A percentile compares a stretch with the other conserved stretches of the same genome.
These are phyloP conservation scores for Carex littledalei DNA, from an alignment of 176 grass and related monocot genomes.

Conservation along the genomic window DNA sequence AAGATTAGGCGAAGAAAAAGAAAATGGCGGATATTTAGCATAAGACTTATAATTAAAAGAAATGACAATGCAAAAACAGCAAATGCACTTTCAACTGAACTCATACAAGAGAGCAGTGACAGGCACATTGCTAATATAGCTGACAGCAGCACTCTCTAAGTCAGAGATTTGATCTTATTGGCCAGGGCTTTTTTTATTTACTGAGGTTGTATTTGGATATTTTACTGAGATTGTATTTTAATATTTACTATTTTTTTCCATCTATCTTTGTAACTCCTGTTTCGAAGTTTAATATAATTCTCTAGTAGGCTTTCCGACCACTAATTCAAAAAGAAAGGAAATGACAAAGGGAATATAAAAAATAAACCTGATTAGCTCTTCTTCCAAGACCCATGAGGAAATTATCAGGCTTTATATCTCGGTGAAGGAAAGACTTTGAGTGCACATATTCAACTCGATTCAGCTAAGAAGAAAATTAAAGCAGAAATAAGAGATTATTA, in stretches of 20 bases:
- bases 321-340: neutral
- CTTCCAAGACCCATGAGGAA: slow-evolving; percentile 88
- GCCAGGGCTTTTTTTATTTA: neutral
- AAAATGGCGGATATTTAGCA: neutral
- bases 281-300: neutral
- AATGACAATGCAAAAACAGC: neutral
- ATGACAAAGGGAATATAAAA: neutral
- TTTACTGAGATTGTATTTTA: neutral
- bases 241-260: neutral
- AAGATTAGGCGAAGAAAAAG: neutral
- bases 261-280: neutral
- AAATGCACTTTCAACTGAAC: neutral
- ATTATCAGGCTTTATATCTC: slow-evolving; percentile 97
- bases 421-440: slow-evolving; percentile 75
- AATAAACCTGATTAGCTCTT: slow-evolving; percentile 58
- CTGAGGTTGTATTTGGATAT: neutral
- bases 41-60: neutral
- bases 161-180: neutral
- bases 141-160: neutral
- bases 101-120: neutral
- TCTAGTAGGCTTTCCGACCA: neutral
- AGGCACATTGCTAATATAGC: neutral
- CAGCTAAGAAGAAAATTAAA: slow-evolving; percentile 40
- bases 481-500: slow-evolving; percentile 9
- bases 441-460: slow-evolving; percentile 78